Conservation (phyloP, 1,139 yeast species). For the Suhomyces atakaporum region DNA sequence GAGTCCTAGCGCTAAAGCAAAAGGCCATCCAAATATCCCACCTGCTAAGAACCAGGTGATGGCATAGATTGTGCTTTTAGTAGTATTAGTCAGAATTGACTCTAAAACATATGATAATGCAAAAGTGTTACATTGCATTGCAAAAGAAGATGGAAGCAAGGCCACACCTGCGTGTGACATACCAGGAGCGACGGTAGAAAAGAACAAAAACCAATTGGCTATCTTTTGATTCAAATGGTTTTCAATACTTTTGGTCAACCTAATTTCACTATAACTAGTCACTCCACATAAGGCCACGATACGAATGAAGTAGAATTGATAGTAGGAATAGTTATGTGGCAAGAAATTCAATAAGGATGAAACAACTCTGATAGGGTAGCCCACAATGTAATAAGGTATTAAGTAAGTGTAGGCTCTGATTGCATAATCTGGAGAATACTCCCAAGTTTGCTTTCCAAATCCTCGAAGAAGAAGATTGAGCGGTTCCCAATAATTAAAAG, state of each 20-base stretch:
- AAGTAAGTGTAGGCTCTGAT: slow-evolving; percentile 84
- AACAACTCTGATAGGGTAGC: slow-evolving; percentile 36
- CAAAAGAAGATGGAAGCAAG: slow-evolving; percentile 81
- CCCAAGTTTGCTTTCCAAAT: slow-evolving; percentile 96
- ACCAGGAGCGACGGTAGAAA: slow-evolving; percentile 56
- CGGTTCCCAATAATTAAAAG: slow-evolving; percentile 93
- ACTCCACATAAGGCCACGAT: slow-evolving; percentile 50
- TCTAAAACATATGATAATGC: slow-evolving; percentile 48
- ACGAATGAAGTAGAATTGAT: slow-evolving; percentile 58
- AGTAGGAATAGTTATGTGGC: slow-evolving; percentile 23
- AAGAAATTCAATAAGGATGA: slow-evolving; percentile 22
- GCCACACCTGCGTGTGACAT: slow-evolving; percentile 86
- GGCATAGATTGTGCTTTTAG: slow-evolving; percentile 28
- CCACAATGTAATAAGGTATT: slow-evolving; percentile 50
- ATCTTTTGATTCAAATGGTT: slow-evolving; percentile 35
- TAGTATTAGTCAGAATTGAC: slow-evolving; percentile 17
- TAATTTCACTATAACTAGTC: slow-evolving; percentile 56
- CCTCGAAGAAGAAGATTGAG: slow-evolving; percentile 73
- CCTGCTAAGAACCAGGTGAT: slow-evolving; percentile 61
- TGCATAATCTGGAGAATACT: slow-evolving; percentile 87
- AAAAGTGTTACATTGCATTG: slow-evolving; percentile 66
- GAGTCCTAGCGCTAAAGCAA: slow-evolving; percentile 63
- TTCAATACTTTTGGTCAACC: slow-evolving; percentile 47
- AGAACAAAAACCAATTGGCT: slow-evolving; percentile 60
- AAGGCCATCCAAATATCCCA: slow-evolving; percentile 91